These are phyloP conservation scores for Phaseolus lunatus DNA, from an alignment of 306 rosid species.

Conservation along the genomic window DNA sequence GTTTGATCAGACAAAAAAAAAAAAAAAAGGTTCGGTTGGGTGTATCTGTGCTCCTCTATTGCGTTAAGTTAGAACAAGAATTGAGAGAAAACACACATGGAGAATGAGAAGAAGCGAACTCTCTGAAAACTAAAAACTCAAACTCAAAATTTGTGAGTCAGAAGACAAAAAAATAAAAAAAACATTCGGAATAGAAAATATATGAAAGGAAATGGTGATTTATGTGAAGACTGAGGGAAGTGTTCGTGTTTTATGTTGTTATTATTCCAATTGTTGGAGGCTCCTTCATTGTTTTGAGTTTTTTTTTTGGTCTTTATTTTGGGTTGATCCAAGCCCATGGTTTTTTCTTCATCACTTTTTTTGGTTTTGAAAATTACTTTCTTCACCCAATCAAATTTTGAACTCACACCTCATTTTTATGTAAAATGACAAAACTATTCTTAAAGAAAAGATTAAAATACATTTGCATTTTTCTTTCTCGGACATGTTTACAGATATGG, in stretches of 20 bases:
- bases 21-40: slow-evolving; percentile 24
- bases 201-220: slow-evolving; percentile 19
- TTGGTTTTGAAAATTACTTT: no score
- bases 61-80: slow-evolving; percentile 40
- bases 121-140: slow-evolving; percentile 38
- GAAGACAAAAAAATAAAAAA: background rate
- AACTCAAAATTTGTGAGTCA: slow-evolving; percentile 14
- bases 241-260: slow-evolving; percentile 19
- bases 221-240: slow-evolving; percentile 7
- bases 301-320: background rate
- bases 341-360: slow-evolving; percentile 1
- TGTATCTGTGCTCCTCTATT: slow-evolving; percentile 32
- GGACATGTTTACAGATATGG: no score
- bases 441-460: no score
- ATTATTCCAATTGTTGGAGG: background rate
- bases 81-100: slow-evolving; percentile 27
- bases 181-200: background rate
- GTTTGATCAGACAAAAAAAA: slow-evolving; percentile 41
- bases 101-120: slow-evolving; percentile 7
- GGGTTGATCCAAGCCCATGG: background rate
- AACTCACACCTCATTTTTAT: no score
- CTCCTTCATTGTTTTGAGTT: background rate
- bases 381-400: no score
- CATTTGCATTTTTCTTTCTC: no score
- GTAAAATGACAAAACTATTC: no score